These are phyloP conservation scores for Arthrinium puccinioides DNA, from an alignment of 2,329 filamentous ascomycete species.

Conservation along the genomic window DNA sequence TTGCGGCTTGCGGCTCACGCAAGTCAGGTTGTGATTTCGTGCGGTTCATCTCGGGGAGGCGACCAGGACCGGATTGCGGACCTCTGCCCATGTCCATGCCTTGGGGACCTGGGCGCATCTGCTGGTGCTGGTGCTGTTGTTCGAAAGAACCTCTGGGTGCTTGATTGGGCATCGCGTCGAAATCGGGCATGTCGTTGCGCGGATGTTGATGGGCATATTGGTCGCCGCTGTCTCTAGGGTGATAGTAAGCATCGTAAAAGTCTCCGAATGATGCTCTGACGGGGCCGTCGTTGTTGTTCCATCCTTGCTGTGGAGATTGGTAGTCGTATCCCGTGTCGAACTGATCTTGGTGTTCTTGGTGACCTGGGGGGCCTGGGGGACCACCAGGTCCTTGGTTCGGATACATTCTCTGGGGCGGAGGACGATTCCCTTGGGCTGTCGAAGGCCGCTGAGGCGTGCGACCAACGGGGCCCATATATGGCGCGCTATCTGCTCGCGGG, in stretches of 20 bases:
- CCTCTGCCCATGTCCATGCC: constrained; percentile 23
- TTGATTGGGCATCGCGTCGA: constrained; percentile 30
- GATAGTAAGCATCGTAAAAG: constrained; percentile 49
- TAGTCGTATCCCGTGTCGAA: constrained; percentile 5
- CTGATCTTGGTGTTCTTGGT: neutral
- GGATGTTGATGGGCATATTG: constrained; percentile 22
- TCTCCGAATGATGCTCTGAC: constrained; percentile 37
- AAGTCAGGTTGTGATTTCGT: constrained; percentile 64
- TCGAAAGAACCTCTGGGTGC: constrained; percentile 38
- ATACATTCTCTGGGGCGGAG: constrained; percentile 46
- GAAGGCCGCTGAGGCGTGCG: constrained; percentile 45
- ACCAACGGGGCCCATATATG: constrained; percentile 37
- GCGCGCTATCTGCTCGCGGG: constrained; percentile 34
- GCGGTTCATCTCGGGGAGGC: constrained; percentile 46
- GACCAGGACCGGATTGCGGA: constrained; percentile 39
- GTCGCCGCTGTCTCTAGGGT: constrained; percentile 20
- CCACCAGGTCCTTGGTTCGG: constrained; percentile 33
- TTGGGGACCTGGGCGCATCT: constrained; percentile 30
- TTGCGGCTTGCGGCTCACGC: constrained; percentile 55
- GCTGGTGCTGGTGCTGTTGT: too few relatives aligned
- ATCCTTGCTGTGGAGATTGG: constrained; percentile 23
- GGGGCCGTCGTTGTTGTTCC: constrained; percentile 25
- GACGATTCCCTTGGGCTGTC: constrained; percentile 45
- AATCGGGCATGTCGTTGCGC: constrained; percentile 32
- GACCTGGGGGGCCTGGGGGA: constrained; percentile 8